Percentiles rank a stretch among this genome's conserved stretches.
Evolutionary conservation across 129 eudicot species (phyloP).

Genomic region (Heracleum sosnowskyi): DNA sequence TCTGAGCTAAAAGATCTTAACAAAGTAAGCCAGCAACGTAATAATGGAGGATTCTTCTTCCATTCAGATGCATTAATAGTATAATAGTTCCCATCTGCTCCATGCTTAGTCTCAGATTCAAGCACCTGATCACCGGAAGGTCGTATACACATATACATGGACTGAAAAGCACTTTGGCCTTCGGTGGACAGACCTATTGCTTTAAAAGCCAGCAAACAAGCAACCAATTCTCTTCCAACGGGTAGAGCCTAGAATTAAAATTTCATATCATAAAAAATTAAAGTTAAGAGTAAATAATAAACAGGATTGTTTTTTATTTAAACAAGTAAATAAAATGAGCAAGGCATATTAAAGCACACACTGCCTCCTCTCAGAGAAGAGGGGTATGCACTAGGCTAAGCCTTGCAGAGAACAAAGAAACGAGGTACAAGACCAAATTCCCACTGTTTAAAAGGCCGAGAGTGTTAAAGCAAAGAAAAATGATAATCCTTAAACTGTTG

Average conservation of each 20-base stretch:
- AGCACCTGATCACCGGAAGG: conserved; percentile 31
- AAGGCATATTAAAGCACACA: background rate
- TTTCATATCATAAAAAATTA: background rate
- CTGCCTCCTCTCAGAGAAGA: background rate
- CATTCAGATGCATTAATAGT: conserved; percentile 33
- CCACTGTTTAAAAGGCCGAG: background rate
- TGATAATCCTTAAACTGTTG: background rate
- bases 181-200: conserved; percentile 42
- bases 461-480: background rate
- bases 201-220: conserved; percentile 65
- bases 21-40: conserved; percentile 56
- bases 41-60: conserved; percentile 57
- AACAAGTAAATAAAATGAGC: no score
- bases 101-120: conserved; percentile 32
- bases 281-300: background rate
- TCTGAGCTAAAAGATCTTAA: conserved; percentile 43
- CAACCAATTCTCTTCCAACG: conserved; percentile 72
- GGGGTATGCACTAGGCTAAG: background rate
- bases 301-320: background rate
- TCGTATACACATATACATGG: conserved; percentile 26
- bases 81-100: conserved; percentile 19
- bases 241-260: conserved; percentile 49
- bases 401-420: background rate
- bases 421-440: background rate
- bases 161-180: conserved; percentile 59